Base-by-base conservation (phyloP, 768 basidiomycete species). In the Calocybe gangraenosa region DNA sequence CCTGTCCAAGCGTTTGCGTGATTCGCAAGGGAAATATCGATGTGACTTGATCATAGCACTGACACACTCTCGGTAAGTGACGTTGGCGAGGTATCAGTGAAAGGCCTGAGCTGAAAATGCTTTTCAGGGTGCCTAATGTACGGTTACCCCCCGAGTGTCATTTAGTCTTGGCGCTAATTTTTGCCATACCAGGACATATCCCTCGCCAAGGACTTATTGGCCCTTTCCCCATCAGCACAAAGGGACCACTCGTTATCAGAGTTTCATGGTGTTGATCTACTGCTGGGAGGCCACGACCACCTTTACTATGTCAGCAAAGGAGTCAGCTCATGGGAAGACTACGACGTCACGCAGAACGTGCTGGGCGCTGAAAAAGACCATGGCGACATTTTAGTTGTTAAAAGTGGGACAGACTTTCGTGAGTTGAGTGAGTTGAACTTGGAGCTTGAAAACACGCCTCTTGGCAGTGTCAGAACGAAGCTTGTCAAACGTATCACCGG, bases 281-380 rank as follows among this genome's bases (percentile, higher is more conserved):
- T 94, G 32, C 74, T 94, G 2, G 92, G 92, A 3, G 92, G 92
- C 2, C 92, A 95, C 55, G 92, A 95, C 58, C 92, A 95, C 51
- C 66, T 86, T 2, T 91, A 89, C 65, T 91, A 78, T 58, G 74
- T 78, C 33, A 79, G 83, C 28, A 78, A 73, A 52, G 89, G 86
- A 8, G 75, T 80, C 13, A 72, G 67, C 32, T 59, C 67, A 3
- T 91, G 87, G 87, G 78, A 85, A 20, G 75, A 71, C 42, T 84
- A 81, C 48, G 77, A 90, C 50, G 58, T 71, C 15, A 65, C 61
- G 2, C 53, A 71, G 35, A 60, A 68, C 3, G 72, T 76, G 21
- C 72, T 84, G 13, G 91, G 87, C 21, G 79, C 81, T 5, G 86
- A 90, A 54, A 69, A 66, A n/a, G 88, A 90, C 52, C 57, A 76